Conservation (phyloP, 2,329 filamentous ascomycete genomes). For the Ophiocordyceps australis region DNA sequence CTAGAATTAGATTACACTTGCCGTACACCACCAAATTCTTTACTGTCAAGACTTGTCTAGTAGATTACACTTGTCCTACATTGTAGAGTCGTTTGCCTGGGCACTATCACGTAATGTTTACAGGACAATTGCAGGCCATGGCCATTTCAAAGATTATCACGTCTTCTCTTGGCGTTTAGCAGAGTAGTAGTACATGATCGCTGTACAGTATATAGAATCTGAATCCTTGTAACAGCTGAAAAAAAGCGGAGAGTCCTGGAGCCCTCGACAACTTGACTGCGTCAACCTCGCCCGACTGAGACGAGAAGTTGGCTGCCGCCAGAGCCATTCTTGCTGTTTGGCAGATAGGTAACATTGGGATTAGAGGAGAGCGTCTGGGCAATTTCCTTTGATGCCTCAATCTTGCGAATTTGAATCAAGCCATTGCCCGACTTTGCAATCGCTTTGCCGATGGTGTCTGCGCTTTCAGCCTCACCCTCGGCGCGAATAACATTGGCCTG, state of each 20-base stretch:
- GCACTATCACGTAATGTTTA: no score
- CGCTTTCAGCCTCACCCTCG: constrained; percentile 93
- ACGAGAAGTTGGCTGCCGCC: constrained; percentile 32
- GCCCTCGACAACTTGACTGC: constrained; percentile 4
- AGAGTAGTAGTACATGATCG: constrained; percentile 19
- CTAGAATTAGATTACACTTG: no score
- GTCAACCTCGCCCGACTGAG: constrained; percentile 27
- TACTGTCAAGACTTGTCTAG: no score
- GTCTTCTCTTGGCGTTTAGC: constrained; percentile 6
- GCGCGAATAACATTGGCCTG: constrained; percentile 97
- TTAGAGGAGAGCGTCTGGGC: constrained; percentile 76
- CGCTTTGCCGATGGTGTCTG: constrained; percentile 86
- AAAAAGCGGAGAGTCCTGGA: constrained; percentile 15
- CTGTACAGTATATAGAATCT: constrained; percentile 7
- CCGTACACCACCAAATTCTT: no score
- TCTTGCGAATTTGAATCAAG: constrained; percentile 87
- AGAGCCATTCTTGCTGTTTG: constrained; percentile 54
- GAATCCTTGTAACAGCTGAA: constrained; percentile 3
- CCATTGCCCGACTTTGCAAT: constrained; percentile 89
- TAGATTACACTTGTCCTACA: no score
- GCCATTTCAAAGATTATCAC: no score
- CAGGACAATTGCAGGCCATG: no score
- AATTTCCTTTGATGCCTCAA: constrained; percentile 93
- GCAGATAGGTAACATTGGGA: constrained; percentile 91
- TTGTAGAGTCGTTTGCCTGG: no score